Evolutionary conservation across 257 asterid genomes (phyloP), one percentile per base, ranked within the genome.

Genomic region (Solanum paucissectum): DNA sequence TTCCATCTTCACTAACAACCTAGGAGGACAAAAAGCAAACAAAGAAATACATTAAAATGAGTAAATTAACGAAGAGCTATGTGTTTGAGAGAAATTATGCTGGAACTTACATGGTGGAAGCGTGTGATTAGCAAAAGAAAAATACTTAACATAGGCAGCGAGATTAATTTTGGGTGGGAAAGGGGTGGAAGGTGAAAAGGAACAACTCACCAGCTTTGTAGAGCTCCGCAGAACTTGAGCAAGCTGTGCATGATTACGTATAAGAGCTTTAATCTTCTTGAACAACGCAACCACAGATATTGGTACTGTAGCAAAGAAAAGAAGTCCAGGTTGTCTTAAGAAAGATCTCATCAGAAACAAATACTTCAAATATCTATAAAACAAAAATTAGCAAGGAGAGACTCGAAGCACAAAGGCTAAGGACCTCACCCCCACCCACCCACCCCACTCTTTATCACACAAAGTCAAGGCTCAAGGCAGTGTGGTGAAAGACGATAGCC

Each of bases 1-100:
- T 90, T 38, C 99, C 97, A 90, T 96, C 99, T 77, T 95, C 97
- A 93, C 98, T 95, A 76, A 96, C 96, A 81, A 93, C 90, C 98
- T 96, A 91, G 5, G 72, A 89, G 27, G 62, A 88, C 75, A 87
- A 82, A 82, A 79, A 68, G 46, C 73, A 73, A 55, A 87, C 62
- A 79, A 44, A 49, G 8, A 79, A 13, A 75, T 90, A n/a, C 13
- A 79, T 79, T 27, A 14, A 79, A 71, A 8, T 13, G 66, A 40
- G 52, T n/a, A 76, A 76, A 76, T 12, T 40, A 76, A 38, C 7
- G 0, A 40, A 40, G 66, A 27, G 64, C 34, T 42, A 44, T 2
- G 38, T 79, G 37, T 9, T 36, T 44, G 14, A 44, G 16, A 79
- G 25, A 46, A 44, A 79, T 27, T 44, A 44, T 79, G 84, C 66